Percentiles rank a stretch among this genome's conserved stretches.
phyloP scores from a whole-genome alignment of 805 yeast genomes.

The Millerago galiae region DNA sequence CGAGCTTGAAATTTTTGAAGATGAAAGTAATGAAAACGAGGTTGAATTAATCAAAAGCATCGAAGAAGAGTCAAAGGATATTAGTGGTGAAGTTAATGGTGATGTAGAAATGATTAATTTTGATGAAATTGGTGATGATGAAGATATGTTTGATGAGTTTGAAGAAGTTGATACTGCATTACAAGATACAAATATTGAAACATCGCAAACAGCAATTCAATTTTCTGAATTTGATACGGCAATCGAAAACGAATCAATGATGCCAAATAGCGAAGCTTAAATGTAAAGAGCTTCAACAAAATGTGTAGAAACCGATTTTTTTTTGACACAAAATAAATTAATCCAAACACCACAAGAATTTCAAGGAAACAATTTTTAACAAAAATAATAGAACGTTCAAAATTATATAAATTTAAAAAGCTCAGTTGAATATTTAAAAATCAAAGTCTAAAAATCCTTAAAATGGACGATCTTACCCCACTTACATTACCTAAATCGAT shows the following conservation, averaged over 20 bases:
- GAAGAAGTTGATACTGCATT: neutral
- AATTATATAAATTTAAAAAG: no score
- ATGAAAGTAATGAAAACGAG: neutral
- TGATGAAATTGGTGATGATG: neutral
- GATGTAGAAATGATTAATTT: slow-evolving; percentile 1
- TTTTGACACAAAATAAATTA: no score
- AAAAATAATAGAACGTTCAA: no score
- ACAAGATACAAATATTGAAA: neutral
- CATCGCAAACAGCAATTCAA: neutral
- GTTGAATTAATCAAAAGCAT: neutral
- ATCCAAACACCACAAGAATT: no score
- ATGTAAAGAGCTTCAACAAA: no score
- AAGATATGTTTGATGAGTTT: neutral
- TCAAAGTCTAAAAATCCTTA: no score
- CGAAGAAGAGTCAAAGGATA: neutral
- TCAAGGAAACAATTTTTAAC: no score
- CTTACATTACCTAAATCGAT: slow-evolving; percentile 19
- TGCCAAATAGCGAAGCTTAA: no score
- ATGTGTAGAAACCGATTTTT: no score
- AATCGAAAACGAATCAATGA: neutral
- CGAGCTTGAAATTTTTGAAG: neutral
- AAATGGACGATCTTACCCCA: slow-evolving; percentile 19
- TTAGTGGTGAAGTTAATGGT: neutral
- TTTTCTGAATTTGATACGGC: neutral
- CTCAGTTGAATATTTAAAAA: no score